These are phyloP conservation scores for Chytriomyces sp. DNA, from an alignment of 192 early-diverging fungal species.

Conservation along the genomic window DNA sequence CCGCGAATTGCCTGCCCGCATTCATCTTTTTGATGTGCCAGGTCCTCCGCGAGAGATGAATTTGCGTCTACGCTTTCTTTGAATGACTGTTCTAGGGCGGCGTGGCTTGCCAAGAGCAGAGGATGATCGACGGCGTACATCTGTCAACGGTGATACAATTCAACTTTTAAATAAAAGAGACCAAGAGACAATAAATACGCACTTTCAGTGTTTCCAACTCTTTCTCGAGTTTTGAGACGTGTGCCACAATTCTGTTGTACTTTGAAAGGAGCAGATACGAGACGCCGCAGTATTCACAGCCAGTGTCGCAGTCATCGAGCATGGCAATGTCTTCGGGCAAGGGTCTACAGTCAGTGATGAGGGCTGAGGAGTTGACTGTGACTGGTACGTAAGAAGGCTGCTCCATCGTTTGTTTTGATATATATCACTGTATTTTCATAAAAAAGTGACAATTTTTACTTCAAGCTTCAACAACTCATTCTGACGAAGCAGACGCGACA, in stretches of 20 bases:
- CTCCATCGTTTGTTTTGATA: no score
- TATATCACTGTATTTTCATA: no score
- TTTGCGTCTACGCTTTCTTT: neutral
- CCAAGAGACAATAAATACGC: neutral
- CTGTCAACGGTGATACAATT: neutral
- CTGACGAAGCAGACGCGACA: no score
- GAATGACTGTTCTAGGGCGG: slow-evolving; percentile 29
- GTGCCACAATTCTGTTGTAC: slow-evolving; percentile 52
- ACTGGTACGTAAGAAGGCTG: slow-evolving; percentile 10
- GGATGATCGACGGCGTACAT: slow-evolving; percentile 29
- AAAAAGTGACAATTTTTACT: no score
- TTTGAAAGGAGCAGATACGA: slow-evolving; percentile 61
- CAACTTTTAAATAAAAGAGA: no score
- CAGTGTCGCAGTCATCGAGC: slow-evolving; percentile 55
- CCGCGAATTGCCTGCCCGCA: slow-evolving; percentile 25
- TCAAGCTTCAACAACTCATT: no score
- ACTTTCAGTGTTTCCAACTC: slow-evolving; percentile 52
- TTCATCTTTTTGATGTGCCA: slow-evolving; percentile 10
- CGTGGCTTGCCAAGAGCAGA: slow-evolving; percentile 12
- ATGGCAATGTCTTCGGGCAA: slow-evolving; percentile 56
- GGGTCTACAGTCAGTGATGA: slow-evolving; percentile 38
- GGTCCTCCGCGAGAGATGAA: slow-evolving; percentile 24
- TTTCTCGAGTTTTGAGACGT: slow-evolving; percentile 49
- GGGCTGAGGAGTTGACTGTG: slow-evolving; percentile 22
- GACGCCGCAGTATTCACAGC: slow-evolving; percentile 64